These are phyloP conservation scores for Caulochytrium protostelioides DNA, from an alignment of 371 early-diverging fungal genomes.

Conservation along the genomic window DNA sequence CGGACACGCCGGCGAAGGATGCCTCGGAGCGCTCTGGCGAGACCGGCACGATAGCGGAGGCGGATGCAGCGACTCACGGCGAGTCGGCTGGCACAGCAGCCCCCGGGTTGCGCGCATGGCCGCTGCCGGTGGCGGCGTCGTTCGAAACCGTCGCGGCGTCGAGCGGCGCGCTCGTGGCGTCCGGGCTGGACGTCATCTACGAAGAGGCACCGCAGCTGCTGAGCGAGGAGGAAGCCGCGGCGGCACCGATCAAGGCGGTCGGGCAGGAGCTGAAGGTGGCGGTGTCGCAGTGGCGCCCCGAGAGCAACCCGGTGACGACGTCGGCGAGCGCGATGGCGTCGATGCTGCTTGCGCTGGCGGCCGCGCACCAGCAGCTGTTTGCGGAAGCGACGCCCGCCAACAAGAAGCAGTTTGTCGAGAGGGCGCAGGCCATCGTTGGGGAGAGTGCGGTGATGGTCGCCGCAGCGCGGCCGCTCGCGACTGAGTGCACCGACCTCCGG, in stretches of 20 bases:
- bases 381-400: constrained; percentile 6
- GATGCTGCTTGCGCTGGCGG: constrained; percentile 11
- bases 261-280: constrained; percentile 26
- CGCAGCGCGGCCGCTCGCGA: constrained; percentile 7
- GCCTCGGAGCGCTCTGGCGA: too few species aligned
- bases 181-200: constrained; percentile 11
- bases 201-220: constrained; percentile 18
- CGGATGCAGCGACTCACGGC: too few species aligned
- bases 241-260: constrained; percentile 26
- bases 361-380: constrained; percentile 5
- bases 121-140: too few species aligned
- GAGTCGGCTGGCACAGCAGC: too few species aligned
- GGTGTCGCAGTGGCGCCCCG: constrained; percentile 17
- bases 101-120: too few species aligned
- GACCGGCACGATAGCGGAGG: too few species aligned
- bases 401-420: constrained; percentile 17
- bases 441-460: constrained; percentile 6
- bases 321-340: constrained; percentile 11
- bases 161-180: neutral
- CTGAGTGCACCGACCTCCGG: constrained; percentile 15
- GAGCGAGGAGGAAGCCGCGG: constrained; percentile 16
- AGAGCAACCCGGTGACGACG: constrained; percentile 18
- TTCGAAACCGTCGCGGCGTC: too few species aligned
- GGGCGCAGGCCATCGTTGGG: constrained; percentile 13
- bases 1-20: too few species aligned